Conservation (phyloP, 2,329 filamentous ascomycete genomes). For the Orbilia oligospora region DNA sequence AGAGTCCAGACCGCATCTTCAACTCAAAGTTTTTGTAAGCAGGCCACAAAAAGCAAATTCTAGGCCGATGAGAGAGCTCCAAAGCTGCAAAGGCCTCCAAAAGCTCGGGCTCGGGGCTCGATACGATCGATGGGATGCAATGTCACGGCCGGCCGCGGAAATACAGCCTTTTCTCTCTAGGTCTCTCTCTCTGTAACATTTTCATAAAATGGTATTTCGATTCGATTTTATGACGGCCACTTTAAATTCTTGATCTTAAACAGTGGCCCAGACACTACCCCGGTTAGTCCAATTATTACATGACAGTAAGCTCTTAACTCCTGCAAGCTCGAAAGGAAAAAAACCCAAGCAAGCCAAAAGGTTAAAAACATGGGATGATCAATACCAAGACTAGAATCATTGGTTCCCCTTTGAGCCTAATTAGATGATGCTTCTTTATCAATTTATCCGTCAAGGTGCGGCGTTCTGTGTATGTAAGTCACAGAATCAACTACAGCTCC, state of each 20-base stretch:
- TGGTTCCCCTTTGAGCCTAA: constrained; percentile 20
- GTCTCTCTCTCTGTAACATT: background rate
- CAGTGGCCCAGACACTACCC: background rate
- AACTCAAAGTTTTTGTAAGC: background rate
- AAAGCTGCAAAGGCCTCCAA: background rate
- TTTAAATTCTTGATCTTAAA: constrained; percentile 12
- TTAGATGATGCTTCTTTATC: constrained; percentile 22
- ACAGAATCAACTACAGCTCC: background rate
- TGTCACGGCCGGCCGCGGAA: constrained; percentile 13
- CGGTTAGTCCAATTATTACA: no score
- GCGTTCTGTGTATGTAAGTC: constrained; percentile 5
- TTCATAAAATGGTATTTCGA: background rate
- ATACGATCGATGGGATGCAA: no score
- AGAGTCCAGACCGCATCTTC: background rate
- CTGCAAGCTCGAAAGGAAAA: constrained; percentile 1
- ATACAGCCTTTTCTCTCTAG: background rate
- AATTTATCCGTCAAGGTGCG: constrained; percentile 34
- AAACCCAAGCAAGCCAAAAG: constrained; percentile 14
- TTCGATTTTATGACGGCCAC: background rate
- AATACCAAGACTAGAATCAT: background rate
- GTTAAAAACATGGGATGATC: constrained; percentile 15
- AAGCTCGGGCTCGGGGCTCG: no score
- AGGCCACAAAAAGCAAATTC: constrained; percentile 13
- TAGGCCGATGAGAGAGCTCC: background rate
- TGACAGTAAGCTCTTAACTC: background rate